A percentile compares a stretch with the other conserved stretches of the same genome.
Evolutionary conservation across 768 basidiomycete species (phyloP).

Genomic region (Lanmaoa rubissima): DNA sequence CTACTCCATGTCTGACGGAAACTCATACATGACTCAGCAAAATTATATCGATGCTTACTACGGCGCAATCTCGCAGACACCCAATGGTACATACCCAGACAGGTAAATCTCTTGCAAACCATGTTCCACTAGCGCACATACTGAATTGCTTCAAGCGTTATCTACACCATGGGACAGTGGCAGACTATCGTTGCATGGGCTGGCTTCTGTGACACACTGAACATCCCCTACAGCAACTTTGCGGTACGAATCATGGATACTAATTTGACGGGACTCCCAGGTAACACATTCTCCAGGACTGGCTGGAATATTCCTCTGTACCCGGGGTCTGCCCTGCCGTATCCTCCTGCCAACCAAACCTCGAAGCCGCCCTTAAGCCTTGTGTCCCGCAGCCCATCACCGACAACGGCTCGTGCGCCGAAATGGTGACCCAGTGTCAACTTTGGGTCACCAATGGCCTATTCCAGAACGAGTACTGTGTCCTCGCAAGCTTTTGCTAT

Average conservation of each 20-base stretch:
- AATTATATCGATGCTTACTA: constrained; percentile 26
- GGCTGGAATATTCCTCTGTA: constrained; percentile 22
- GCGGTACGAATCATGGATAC: constrained; percentile 1
- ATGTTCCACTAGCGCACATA: not conserved
- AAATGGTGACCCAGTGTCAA: constrained; percentile 16
- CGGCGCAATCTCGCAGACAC: constrained; percentile 17
- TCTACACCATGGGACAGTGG: constrained; percentile 11
- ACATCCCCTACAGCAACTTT: constrained; percentile 24
- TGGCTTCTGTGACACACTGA: constrained; percentile 19
- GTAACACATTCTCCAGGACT: constrained; percentile 16
- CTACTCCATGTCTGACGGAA: constrained; percentile 19
- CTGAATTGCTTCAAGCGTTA: constrained; percentile 8
- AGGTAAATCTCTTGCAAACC: not conserved
- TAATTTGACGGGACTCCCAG: not conserved
- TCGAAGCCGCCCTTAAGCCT: not conserved
- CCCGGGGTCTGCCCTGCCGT: constrained; percentile 20
- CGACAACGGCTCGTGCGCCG: constrained; percentile 22
- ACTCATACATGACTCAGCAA: constrained; percentile 19
- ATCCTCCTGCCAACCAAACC: constrained; percentile 8
- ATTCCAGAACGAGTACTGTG: constrained; percentile 26
- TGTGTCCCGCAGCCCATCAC: constrained; percentile 23
- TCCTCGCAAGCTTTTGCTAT: constrained; percentile 26
- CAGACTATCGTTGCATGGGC: constrained; percentile 22
- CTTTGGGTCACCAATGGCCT: constrained; percentile 21
- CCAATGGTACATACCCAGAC: constrained; percentile 17